phyloP scores from a whole-genome alignment of 2,329 filamentous ascomycete genomes.

The Neurospora sp. region DNA sequence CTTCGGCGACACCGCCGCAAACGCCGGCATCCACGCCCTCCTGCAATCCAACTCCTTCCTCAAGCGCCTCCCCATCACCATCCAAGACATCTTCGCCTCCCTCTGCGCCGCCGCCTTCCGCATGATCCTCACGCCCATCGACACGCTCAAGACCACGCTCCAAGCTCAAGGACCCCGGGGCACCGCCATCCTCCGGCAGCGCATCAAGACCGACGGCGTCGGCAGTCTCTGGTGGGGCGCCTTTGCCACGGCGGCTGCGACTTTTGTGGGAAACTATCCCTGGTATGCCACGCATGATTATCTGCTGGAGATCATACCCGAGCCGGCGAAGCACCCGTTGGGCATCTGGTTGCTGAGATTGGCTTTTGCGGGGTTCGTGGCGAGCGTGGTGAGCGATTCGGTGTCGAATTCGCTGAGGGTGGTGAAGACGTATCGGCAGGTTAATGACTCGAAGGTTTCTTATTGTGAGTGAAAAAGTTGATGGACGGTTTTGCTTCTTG shows the following conservation, averaged over 20 bases:
- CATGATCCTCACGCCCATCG: constrained; percentile 37
- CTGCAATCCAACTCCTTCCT: constrained; percentile 36
- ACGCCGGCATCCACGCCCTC: constrained; percentile 37
- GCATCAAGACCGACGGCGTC: constrained; percentile 33
- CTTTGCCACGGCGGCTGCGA: constrained; percentile 36
- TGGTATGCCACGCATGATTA: constrained; percentile 41
- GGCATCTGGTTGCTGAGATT: constrained; percentile 33
- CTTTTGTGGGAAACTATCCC: constrained; percentile 38
- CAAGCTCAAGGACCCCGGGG: constrained; percentile 36
- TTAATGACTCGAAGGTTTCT: constrained; percentile 36
- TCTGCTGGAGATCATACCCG: constrained; percentile 27
- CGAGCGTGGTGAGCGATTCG: constrained; percentile 34
- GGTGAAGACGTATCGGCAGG: constrained; percentile 39
- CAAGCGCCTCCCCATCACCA: constrained; percentile 29
- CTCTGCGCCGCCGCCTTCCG: constrained; percentile 37
- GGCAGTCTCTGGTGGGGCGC: constrained; percentile 41
- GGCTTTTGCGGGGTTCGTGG: constrained; percentile 33
- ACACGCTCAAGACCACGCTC: constrained; percentile 40
- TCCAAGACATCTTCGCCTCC: constrained; percentile 37
- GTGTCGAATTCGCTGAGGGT: constrained; percentile 38
- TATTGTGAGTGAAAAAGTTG: constrained; percentile 25
- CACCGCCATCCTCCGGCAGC: constrained; percentile 31
- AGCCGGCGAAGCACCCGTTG: constrained; percentile 30
- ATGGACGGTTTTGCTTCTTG: background rate
- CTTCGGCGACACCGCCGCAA: constrained; percentile 39